These are phyloP conservation scores for Verticillium klebahnii DNA, from an alignment of 2,329 filamentous ascomycete genomes.

Conservation along the genomic window DNA sequence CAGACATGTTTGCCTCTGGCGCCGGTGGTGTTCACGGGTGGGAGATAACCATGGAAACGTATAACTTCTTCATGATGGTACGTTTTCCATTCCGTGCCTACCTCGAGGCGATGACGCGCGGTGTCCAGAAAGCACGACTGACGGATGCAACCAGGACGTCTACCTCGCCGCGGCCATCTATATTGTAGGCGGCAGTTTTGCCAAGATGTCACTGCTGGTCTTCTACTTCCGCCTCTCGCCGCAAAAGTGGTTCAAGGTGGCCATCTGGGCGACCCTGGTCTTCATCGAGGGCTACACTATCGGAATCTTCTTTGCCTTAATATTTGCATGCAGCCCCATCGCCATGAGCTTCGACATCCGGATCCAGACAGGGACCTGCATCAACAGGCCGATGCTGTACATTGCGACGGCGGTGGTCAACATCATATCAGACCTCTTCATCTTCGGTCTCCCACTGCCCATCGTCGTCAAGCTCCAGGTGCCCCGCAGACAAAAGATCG, in stretches of 20 bases:
- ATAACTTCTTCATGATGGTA: constrained; percentile 8
- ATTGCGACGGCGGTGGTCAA: constrained; percentile 42
- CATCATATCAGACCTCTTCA: constrained; percentile 40
- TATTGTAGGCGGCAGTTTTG: constrained; percentile 25
- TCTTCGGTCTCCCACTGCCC: constrained; percentile 40
- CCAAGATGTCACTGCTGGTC: constrained; percentile 32
- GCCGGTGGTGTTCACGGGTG: constrained; percentile 13
- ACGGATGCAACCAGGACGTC: constrained; percentile 1
- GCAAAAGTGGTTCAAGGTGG: constrained; percentile 24
- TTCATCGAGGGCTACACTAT: constrained; percentile 26
- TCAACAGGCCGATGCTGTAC: constrained; percentile 40
- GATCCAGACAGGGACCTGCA: constrained; percentile 29
- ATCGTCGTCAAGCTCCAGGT: constrained; percentile 41
- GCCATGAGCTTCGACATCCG: constrained; percentile 23
- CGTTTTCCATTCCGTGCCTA: neutral
- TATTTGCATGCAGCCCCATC: constrained; percentile 32
- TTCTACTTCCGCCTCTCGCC: constrained; percentile 33
- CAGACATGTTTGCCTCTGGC: constrained; percentile 21
- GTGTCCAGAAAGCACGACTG: no score
- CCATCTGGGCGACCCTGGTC: constrained; percentile 21
- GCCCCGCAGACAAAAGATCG: constrained; percentile 39
- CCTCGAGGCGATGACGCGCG: no score
- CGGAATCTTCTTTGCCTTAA: constrained; percentile 25
- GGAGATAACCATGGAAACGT: constrained; percentile 11
- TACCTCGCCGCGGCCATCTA: constrained; percentile 24